These are phyloP conservation scores for Bipolaris zeicola DNA, from an alignment of 2,329 filamentous ascomycete genomes.

Conservation along the genomic window DNA sequence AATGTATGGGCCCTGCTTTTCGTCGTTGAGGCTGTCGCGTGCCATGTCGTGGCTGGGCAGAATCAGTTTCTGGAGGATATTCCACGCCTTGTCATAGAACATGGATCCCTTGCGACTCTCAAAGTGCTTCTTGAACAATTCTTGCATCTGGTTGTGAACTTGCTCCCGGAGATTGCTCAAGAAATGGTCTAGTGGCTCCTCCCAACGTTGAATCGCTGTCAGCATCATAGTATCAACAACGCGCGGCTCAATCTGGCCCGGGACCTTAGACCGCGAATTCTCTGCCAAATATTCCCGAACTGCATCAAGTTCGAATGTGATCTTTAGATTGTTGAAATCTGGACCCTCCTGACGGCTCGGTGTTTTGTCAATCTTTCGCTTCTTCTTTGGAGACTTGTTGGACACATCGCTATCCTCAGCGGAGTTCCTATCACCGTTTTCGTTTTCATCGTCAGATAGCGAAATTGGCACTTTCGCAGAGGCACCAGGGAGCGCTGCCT, in stretches of 20 bases:
- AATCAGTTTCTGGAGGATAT: constrained; percentile 37
- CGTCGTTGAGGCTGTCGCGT: constrained; percentile 35
- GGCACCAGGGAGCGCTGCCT: constrained; percentile 9
- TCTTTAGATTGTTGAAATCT: constrained; percentile 11
- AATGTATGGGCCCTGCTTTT: constrained; percentile 47
- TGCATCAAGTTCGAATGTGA: constrained; percentile 38
- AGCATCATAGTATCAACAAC: constrained; percentile 16
- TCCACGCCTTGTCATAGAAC: constrained; percentile 32
- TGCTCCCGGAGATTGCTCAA: constrained; percentile 26
- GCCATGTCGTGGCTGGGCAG: constrained; percentile 33
- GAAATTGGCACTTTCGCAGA: constrained; percentile 23
- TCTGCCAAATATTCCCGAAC: constrained; percentile 33
- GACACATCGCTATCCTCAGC: neutral
- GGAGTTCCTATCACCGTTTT: constrained; percentile 13
- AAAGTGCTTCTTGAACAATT: constrained; percentile 39
- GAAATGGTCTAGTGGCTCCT: constrained; percentile 31
- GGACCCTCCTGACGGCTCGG: neutral
- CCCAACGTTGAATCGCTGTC: constrained; percentile 38
- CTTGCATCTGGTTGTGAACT: constrained; percentile 22
- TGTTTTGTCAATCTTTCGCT: constrained; percentile 32
- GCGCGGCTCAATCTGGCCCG: constrained; percentile 32
- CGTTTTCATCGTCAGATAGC: constrained; percentile 24
- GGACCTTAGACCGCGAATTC: constrained; percentile 37
- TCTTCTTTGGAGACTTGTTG: constrained; percentile 38
- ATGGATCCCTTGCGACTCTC: constrained; percentile 33